Percentiles rank a stretch among this genome's conserved stretches.
phyloP scores from a whole-genome alignment of 495 filamentous ascomycete species.

The Neohortaea acidophila region DNA sequence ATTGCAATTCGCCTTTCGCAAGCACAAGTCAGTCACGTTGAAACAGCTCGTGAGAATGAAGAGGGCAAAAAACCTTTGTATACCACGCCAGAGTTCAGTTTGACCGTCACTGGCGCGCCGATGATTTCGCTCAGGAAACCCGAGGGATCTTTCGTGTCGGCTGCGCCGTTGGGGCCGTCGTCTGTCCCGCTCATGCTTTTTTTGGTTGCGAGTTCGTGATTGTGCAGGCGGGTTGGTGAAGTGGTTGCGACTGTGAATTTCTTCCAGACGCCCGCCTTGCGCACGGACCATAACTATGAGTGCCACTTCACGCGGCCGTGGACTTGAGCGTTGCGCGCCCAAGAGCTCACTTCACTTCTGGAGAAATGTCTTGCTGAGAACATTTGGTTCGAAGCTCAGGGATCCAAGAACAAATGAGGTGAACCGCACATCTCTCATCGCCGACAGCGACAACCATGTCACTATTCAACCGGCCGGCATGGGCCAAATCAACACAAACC shows the following conservation, averaged over 20 bases:
- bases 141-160: conserved; percentile 74
- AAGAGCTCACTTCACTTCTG: too few relatives aligned
- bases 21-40: too few relatives aligned
- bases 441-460: conserved; percentile 32
- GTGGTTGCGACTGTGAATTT: neutral
- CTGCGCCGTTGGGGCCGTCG: conserved; percentile 24
- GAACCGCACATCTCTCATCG: neutral
- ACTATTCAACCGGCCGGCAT: conserved; percentile 55
- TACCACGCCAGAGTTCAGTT: conserved; percentile 87
- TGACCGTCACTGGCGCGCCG: conserved; percentile 79
- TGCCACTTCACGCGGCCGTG: too few relatives aligned
- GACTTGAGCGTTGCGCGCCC: too few relatives aligned
- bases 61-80: conserved; percentile 58
- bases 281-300: too few relatives aligned
- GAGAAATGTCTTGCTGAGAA: too few relatives aligned
- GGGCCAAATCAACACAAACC: conserved; percentile 28
- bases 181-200: conserved; percentile 12
- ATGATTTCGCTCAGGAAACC: conserved; percentile 85
- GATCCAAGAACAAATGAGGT: too few relatives aligned
- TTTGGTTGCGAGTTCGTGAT: neutral
- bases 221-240: neutral
- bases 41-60: neutral
- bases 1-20: conserved; percentile 68
- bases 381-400: too few relatives aligned
- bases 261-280: too few relatives aligned